A percentile compares a stretch with the other conserved stretches of the same genome.
These are phyloP conservation scores for Lodderomyces parapsilosis DNA, from an alignment of 1,139 yeast genomes.

Conservation along the genomic window DNA sequence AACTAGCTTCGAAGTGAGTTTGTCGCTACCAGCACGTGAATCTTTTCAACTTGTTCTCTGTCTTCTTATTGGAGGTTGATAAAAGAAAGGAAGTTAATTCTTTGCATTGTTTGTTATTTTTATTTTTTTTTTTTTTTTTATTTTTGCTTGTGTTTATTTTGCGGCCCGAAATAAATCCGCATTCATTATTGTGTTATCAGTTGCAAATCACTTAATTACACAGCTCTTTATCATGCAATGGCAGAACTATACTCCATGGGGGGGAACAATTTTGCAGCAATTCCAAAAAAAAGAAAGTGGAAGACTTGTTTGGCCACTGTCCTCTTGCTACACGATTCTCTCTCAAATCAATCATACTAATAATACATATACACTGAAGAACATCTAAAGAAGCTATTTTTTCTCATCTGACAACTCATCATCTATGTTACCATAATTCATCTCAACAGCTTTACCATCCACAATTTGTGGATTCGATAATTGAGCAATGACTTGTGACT, in stretches of 20 bases:
- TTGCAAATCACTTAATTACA: not conserved
- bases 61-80: slow-evolving; percentile 1
- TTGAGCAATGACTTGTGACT: slow-evolving; percentile 52
- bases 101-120: too few species aligned
- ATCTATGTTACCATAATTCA: slow-evolving; percentile 25
- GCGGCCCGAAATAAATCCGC: slow-evolving; percentile 1
- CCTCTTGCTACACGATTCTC: not conserved
- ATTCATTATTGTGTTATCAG: not conserved
- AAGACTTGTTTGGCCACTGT: too few species aligned
- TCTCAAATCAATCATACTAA: not conserved
- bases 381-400: slow-evolving; percentile 13
- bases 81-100: too few species aligned
- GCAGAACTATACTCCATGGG: not conserved
- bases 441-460: slow-evolving; percentile 28
- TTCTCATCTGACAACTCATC: slow-evolving; percentile 24
- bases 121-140: too few species aligned
- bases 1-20: too few species aligned
- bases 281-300: not conserved
- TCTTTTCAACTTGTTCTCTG: not conserved
- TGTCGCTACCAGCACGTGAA: not conserved
- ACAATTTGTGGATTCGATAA: slow-evolving; percentile 26
- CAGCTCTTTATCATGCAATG: not conserved
- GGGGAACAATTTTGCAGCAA: not conserved
- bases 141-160: too few species aligned
- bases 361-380: slow-evolving; percentile 1